These are phyloP conservation scores for Ophiosphaerella korrae DNA, from an alignment of 2,329 filamentous ascomycete genomes.

Conservation along the genomic window DNA sequence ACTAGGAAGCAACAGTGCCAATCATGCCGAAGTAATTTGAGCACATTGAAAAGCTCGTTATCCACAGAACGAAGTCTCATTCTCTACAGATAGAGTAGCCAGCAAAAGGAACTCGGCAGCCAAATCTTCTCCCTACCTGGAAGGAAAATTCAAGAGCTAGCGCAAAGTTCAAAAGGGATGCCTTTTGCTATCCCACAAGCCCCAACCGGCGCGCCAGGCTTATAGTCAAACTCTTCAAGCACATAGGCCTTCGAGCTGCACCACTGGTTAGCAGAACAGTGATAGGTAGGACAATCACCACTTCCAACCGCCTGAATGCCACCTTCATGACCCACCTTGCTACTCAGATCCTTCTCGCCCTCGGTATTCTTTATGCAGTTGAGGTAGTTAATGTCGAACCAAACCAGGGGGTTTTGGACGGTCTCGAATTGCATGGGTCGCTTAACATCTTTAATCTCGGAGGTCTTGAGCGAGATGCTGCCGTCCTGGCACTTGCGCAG, in stretches of 20 bases:
- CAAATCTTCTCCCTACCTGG: too few species aligned
- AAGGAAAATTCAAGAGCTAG: background rate
- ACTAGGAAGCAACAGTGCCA: too few species aligned
- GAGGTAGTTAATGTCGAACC: conserved; percentile 21
- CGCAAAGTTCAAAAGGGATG: conserved; percentile 21
- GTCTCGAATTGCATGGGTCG: conserved; percentile 21
- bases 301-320: conserved; percentile 19
- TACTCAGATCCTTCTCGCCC: conserved; percentile 11
- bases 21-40: too few species aligned
- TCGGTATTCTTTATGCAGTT: conserved; percentile 16
- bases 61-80: too few species aligned
- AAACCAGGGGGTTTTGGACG: conserved; percentile 9
- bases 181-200: conserved; percentile 9
- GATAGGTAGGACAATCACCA: conserved; percentile 5
- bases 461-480: conserved; percentile 18
- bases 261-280: conserved; percentile 9
- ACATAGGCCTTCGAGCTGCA: conserved; percentile 18
- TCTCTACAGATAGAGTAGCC: too few species aligned
- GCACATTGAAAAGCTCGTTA: too few species aligned
- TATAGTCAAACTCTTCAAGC: conserved; percentile 13
- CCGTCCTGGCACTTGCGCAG: conserved; percentile 9
- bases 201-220: conserved; percentile 16
- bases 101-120: too few species aligned
- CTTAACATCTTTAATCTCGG: conserved; percentile 3
- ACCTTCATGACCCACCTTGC: conserved; percentile 16